Percentiles rank a stretch among this genome's conserved stretches.
Evolutionary conservation across 179 eudicot species (phyloP).

Genomic region (Corrigiola litoralis): DNA sequence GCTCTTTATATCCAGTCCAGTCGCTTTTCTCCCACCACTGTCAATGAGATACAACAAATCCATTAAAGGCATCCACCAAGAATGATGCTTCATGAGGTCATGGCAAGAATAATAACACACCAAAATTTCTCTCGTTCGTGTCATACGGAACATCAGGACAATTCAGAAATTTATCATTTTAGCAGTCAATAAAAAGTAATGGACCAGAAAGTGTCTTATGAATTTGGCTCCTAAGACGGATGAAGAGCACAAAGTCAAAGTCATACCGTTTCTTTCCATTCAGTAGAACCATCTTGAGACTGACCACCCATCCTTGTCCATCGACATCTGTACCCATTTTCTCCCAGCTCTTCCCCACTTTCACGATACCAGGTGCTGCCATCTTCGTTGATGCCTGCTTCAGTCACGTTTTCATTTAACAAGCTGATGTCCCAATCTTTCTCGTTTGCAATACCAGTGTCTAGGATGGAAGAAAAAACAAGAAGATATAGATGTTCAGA

Average conservation of each 20-base stretch:
- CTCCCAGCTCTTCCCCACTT: conserved; percentile 84
- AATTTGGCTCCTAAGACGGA: background rate
- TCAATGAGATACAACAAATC: conserved; percentile 79
- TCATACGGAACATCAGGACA: background rate
- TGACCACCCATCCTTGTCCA: conserved; percentile 99
- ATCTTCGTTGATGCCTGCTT: conserved; percentile 84
- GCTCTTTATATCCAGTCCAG: conserved; percentile 99
- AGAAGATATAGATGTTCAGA: conserved; percentile 4
- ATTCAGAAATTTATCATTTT: background rate
- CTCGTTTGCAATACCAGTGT: conserved; percentile 98
- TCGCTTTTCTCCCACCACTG: conserved; percentile 99
- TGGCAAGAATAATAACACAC: conserved; percentile 22
- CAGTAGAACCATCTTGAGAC: conserved; percentile 69
- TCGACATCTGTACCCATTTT: conserved; percentile 87
- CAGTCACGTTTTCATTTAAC: conserved; percentile 62
- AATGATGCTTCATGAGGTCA: conserved; percentile 54
- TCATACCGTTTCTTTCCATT: conserved; percentile 96
- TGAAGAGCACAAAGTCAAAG: background rate
- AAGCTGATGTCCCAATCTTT: conserved; percentile 93
- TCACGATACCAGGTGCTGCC: conserved; percentile 92
- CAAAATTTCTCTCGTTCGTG: background rate
- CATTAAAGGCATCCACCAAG: conserved; percentile 64
- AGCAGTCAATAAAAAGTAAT: no score
- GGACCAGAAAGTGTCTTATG: background rate
- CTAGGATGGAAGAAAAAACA: conserved; percentile 33